Base-by-base conservation (phyloP, 176 grass and related monocot species). In the Cocos nucifera region DNA sequence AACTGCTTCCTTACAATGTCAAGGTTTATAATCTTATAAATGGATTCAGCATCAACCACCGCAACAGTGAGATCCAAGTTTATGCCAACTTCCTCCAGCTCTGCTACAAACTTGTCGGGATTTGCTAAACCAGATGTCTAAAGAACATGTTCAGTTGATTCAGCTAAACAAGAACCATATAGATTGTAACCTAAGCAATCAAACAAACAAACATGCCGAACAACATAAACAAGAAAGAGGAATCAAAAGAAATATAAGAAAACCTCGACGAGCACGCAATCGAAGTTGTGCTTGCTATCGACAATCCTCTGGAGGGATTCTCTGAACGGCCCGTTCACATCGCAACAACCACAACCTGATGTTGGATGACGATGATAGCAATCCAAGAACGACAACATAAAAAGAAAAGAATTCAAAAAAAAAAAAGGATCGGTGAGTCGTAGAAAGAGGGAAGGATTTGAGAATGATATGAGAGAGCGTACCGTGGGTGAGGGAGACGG, bases 271-370 rank as follows among this genome's bases (percentile, higher is more conserved):
- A 67, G 51, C 17, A 67, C 51, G n/a, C 64, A 67, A 35, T 67
- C 64, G 22, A 67, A 67, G 17, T 67, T 67, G 64, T 67, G 64
- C 64, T 55, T 67, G 52, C 64, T 67, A 28, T 55, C 51, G 17
- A 67, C 64, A 35, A 67, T 67, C 51, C 51, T 50, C 10, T 67
- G 51, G 29, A 67, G 51, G 21, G 64, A 67, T 32, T 67, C 64
- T 17, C 64, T 28, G 64, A 67, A 67, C 8, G 64, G 64, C 4
- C 64, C 64, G 20, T 26, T 53, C 24, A 67, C 25, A 32, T 67
- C 51, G 25, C 64, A 55, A 5, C 51, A 67, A 32, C 51, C 64
- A 22, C 64, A 67, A 51, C 64, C 64, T 67, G 64, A 55, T 30
- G 28, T 30, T 30, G 28, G 35, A 44, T 3, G 35, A 44, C 2